Percentiles rank a stretch among this genome's conserved stretches.
These are phyloP conservation scores for Rhodosporidiobolus sp. DNA, from an alignment of 768 basidiomycete species.

Conservation along the genomic window DNA sequence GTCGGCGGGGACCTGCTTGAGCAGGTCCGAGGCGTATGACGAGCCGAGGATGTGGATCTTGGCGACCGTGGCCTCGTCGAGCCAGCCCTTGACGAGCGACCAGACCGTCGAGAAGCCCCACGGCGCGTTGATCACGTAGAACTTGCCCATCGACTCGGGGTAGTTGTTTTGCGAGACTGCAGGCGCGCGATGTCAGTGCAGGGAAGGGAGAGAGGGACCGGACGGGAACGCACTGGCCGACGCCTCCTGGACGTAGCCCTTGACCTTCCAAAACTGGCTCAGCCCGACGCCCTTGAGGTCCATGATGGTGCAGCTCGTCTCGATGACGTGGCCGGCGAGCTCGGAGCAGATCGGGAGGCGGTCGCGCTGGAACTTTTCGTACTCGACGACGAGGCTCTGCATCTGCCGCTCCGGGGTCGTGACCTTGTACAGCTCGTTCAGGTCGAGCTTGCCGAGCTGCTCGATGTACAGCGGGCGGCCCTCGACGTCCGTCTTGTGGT, in stretches of 20 bases:
- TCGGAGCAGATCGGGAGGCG: constrained; percentile 68
- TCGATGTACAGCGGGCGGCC: constrained; percentile 95
- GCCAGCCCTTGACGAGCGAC: constrained; percentile 83
- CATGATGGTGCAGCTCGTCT: constrained; percentile 96
- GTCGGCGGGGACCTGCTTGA: constrained; percentile 76
- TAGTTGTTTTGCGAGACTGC: constrained; percentile 83
- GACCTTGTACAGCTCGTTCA: constrained; percentile 71
- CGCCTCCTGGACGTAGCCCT: constrained; percentile 79
- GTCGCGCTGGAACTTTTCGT: constrained; percentile 78
- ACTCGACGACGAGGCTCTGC: constrained; percentile 82
- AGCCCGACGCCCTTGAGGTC: constrained; percentile 69
- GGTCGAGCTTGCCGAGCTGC: constrained; percentile 82
- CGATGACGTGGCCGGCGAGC: constrained; percentile 77
- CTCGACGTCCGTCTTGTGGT: constrained; percentile 96
- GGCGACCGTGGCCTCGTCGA: constrained; percentile 88
- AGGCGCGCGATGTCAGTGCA: not conserved
- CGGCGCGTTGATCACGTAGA: constrained; percentile 97
- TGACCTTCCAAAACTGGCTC: constrained; percentile 80
- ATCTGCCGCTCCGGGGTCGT: constrained; percentile 86
- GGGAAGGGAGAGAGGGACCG: not conserved
- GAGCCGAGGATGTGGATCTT: constrained; percentile 89
- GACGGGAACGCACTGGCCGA: constrained; percentile 48
- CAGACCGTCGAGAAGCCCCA: constrained; percentile 88
- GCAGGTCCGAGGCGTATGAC: constrained; percentile 68
- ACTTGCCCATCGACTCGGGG: constrained; percentile 90